Evolutionary conservation across 306 rosid genomes (phyloP), one percentile per base, ranked within the genome.

Genomic region (Arachis stenosperma): DNA sequence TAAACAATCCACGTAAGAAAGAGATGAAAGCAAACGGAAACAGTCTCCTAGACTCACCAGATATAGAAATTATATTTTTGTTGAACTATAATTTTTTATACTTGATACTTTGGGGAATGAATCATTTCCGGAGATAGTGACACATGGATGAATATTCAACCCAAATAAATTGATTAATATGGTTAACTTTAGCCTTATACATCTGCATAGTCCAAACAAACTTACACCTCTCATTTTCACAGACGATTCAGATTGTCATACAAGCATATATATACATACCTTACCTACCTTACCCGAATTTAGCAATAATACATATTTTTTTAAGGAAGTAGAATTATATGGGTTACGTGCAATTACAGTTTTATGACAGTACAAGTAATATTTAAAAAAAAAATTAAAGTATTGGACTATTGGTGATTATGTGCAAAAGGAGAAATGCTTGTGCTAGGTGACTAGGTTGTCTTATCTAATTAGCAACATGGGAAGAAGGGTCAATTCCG

Each of bases 1-100:
- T 14, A 60, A 39, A 33, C 30, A 33, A 36, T n/a, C 48, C 60
- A 27, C 58, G 5, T 47, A 15, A 61, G 59, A 46, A 1, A 27
- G 52, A 39, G 52, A 48, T 12, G 58, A 65, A 8, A 36, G 37
- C 65, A 43, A 30, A 42, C 12, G 51, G 15, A 57, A 56, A 54
- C 55, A 15, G 36, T 55, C 51, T 30, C n/a, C 46, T 36, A 64
- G 56, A 15, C 56, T 14, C 29, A 46, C 9, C 39, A 9, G 55
- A 55, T 55, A 75, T 75, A 75, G 73, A 75, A 75, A 54, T 42
- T 43, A 30, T 33, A 15, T 66, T 33, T 75, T 3, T 56, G 42
- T 30, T 66, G 67, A 75, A 65, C 50, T 75, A 42, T 17, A 63
- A 10, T 52, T 41, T 74, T 36, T 74, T 36, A 27, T 9, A 41